Conservation (phyloP, 139 green algal species). For the Coelastrella sp. region DNA sequence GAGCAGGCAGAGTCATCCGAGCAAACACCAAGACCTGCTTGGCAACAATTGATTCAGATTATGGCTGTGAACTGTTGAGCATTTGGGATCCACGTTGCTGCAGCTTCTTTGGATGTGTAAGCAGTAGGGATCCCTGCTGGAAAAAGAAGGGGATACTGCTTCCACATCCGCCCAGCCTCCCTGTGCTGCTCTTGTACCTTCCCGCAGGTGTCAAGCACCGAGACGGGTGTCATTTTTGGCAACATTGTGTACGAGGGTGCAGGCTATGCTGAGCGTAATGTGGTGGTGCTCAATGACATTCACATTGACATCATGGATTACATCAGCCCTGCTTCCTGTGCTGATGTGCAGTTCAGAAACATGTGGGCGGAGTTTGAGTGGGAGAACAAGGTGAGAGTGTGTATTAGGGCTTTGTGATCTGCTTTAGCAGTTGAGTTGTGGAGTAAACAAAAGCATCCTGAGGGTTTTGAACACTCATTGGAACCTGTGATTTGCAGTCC, state of each 20-base stretch:
- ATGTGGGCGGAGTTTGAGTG: constrained; percentile 99
- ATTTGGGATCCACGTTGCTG: no score
- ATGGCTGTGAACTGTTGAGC: no score
- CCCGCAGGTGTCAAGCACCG: constrained; percentile 92
- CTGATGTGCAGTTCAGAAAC: constrained; percentile 91
- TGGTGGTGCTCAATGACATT: constrained; percentile 99
- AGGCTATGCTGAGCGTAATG: constrained; percentile 74
- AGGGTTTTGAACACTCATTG: no score
- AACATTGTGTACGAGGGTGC: constrained; percentile 98
- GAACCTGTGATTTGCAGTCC: no score
- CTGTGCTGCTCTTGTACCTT: not conserved
- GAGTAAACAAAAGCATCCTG: no score
- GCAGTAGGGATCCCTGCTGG: not conserved
- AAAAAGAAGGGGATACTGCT: not conserved
- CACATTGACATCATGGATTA: constrained; percentile 99
- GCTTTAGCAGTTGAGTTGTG: not conserved
- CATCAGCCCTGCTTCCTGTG: constrained; percentile 92
- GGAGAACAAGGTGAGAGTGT: constrained; percentile 96
- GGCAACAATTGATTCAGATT: no score
- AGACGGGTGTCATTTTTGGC: constrained; percentile 99
- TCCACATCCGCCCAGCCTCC: not conserved
- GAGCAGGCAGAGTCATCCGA: not conserved
- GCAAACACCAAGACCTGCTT: not conserved
- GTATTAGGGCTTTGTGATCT: not conserved
- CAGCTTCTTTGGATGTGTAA: not conserved